Conservation (phyloP, 1,139 yeast genomes). For the Kodamaea sp. region DNA sequence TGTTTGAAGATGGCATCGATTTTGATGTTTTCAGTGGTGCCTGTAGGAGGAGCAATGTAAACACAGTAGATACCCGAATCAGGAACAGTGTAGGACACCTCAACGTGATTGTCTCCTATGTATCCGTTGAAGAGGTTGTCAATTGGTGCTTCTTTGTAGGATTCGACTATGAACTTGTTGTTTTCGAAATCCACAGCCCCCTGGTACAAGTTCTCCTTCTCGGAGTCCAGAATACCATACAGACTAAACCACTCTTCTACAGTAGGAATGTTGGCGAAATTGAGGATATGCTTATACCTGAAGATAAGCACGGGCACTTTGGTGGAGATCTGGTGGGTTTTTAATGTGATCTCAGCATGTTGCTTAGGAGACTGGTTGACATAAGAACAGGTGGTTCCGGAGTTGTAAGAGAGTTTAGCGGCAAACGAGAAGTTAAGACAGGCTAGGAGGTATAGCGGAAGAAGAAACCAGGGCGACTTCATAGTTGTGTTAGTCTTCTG, state of each 20-base stretch:
- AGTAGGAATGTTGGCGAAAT: slow-evolving; percentile 25
- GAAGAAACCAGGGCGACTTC: neutral
- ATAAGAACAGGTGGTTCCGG: slow-evolving; percentile 11
- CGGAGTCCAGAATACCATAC: slow-evolving; percentile 12
- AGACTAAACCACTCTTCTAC: slow-evolving; percentile 15
- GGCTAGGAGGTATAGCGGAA: neutral
- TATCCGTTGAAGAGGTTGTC: slow-evolving; percentile 10
- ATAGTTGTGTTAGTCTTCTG: neutral
- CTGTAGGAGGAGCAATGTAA: slow-evolving; percentile 29
- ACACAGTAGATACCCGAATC: slow-evolving; percentile 38
- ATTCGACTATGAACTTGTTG: slow-evolving; percentile 6
- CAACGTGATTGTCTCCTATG: slow-evolving; percentile 9
- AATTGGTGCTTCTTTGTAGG: slow-evolving; percentile 3
- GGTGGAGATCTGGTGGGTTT: neutral
- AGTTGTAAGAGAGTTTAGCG: neutral
- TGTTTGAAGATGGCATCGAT: slow-evolving; percentile 19
- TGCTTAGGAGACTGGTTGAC: slow-evolving; percentile 1
- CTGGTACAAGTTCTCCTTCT: slow-evolving; percentile 13
- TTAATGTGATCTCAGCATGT: neutral
- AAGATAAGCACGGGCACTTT: slow-evolving; percentile 27
- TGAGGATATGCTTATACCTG: slow-evolving; percentile 25
- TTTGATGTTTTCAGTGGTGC: slow-evolving; percentile 17
- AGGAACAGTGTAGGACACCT: slow-evolving; percentile 17
- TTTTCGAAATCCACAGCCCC: slow-evolving; percentile 13
- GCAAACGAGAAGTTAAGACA: neutral